Base-by-base conservation (phyloP, 805 yeast species). In the Lachancea sp. region DNA sequence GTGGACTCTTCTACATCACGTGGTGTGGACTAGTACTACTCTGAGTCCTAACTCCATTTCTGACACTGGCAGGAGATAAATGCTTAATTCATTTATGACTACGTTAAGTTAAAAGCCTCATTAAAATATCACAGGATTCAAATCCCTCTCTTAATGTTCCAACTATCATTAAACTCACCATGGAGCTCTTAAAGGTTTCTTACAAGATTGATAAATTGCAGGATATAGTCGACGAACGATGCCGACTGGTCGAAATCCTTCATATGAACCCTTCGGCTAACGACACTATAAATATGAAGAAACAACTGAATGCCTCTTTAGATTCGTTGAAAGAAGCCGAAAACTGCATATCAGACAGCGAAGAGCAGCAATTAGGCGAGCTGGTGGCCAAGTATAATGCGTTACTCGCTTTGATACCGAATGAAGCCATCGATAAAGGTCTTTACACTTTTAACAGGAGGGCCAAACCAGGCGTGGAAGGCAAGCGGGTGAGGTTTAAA, bases 161-260 rank as follows among this genome's bases (percentile, higher is more conserved):
- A 30, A 29, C 32, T 5, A 11, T n/a, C 24, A 22, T 18, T 18
- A 12, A 12, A 19, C 4, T n/a, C 31, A 22, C 2, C 6, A 57
- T 56, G 62, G 54, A 49, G 24, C 36, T 39, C 17, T 34, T 56
- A 31, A 50, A 51, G 37, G 29, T 55, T 8, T 40, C 48, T n/a
- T 55, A 58, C 29, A 62, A 55, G 44, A 30, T 58, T 11, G 58
- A 55, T 18, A 55, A 42, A 38, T 36, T 60, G 25, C 38, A 39
- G 4, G 60, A 58, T 42, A 19, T 57, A 16, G 46, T 59, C 4
- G 61, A 58, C 13, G 65, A 60, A 36, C 50, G 64, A 22, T 29
- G 36, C 12, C 42, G 64, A 28, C 40, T 60, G n/a, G 40, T 51
- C 2, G 34, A 43, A 4, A 46, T 43, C 19, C 30, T 58, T 24